phyloP scores from a whole-genome alignment of 176 grass and related monocot species.

The bread wheat (Triticum aestivum) region IWGSC_CS_RefSeq_v2.1 NC_057810.1:177668087-177668586 shows the following conservation, averaged over 20 bases:
- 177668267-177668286: slow-evolving; percentile 26
- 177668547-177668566: no score
- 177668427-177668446: background rate
- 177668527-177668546: no score
- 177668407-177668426: background rate
- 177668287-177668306: slow-evolving; percentile 3
- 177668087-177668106: slow-evolving; percentile 26
- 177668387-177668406: background rate
- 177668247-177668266: slow-evolving; percentile 5
- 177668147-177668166: slow-evolving; percentile 39
- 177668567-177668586: no score
- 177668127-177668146: slow-evolving; percentile 25
- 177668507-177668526: no score
- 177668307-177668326: slow-evolving; percentile 40
- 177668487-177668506: no score
- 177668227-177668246: background rate
- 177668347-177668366: slow-evolving; percentile 33
- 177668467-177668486: no score
- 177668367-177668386: slow-evolving; percentile 27
- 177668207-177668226: background rate
- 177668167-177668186: slow-evolving; percentile 26
- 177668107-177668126: slow-evolving; percentile 44
- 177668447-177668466: no score
- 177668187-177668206: slow-evolving; percentile 45
- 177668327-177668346: slow-evolving; percentile 42